A percentile compares a stretch with the other conserved stretches of the same genome.
Conservation (phyloP, 257 asterid genomes). For the Ilex asprella region DNA sequence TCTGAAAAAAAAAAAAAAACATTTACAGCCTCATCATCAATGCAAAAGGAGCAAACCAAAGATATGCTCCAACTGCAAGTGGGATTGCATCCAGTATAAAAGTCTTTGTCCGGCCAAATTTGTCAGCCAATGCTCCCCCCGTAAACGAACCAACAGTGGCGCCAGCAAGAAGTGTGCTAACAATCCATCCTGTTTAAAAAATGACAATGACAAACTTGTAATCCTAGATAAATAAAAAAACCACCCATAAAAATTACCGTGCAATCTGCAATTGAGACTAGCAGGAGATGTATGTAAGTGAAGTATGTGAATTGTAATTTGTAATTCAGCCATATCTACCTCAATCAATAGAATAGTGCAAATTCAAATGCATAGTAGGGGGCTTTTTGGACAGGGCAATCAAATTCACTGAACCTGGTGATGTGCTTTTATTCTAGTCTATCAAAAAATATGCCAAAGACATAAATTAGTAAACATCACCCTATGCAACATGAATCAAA, state of each 20-base stretch:
- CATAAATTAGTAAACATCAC: too few species aligned
- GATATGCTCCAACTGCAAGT: conserved; percentile 76
- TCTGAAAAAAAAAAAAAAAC: conserved; percentile 6
- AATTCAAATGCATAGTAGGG: too few species aligned
- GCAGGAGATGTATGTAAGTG: neutral
- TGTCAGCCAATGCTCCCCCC: conserved; percentile 92
- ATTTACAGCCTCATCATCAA: neutral
- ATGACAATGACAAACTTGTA: conserved; percentile 7
- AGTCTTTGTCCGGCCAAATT: conserved; percentile 91
- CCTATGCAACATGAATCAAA: neutral
- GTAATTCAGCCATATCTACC: neutral
- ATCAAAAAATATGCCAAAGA: too few species aligned
- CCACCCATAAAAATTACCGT: neutral
- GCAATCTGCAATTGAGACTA: neutral
- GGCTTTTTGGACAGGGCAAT: too few species aligned
- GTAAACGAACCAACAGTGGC: conserved; percentile 96
- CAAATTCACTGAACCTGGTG: too few species aligned
- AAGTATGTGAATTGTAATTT: neutral
- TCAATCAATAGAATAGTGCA: too few species aligned
- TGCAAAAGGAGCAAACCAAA: conserved; percentile 52
- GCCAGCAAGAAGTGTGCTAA: conserved; percentile 92
- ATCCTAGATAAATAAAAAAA: neutral
- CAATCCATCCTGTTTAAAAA: conserved; percentile 74
- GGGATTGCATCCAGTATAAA: conserved; percentile 86
- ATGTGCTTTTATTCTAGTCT: too few species aligned